Evolutionary conservation across 345 rosid genomes (phyloP), one percentile per base, ranked within the genome.

Genomic region (Salix suchowensis): DNA sequence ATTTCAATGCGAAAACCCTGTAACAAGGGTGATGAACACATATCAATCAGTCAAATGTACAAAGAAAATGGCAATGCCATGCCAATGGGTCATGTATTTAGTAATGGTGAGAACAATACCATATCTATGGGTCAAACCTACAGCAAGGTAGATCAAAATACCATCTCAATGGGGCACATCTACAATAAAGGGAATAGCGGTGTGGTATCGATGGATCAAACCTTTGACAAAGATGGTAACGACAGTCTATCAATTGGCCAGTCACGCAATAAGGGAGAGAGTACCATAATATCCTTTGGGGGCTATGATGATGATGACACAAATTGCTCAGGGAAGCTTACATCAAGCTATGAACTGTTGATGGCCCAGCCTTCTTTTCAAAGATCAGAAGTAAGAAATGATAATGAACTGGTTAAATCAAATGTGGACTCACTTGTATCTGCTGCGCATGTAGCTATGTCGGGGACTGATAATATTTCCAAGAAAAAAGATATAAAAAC

Each of bases 231-330:
- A 66, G 81, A 75, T 21, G 86, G 85, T 21, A 76, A 62, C 68
- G 74, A 61, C 65, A 81, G 40, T 78, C 40, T 82, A 58, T 76
- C 85, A 13, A 60, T 82, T 48, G 78, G 78, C 62, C 90, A 81
- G 68, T 80, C 87, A 44, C 88, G 67, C 82, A 42, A 42, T 39
- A 76, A 62, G 64, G 89, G 94, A 39, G 88, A 88, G 80, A 86
- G 90, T 78, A 86, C 89, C 60, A 90, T 90, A 15, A 90, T 90
- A 71, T 88, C 90, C 52, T 88, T 90, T 81, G 94, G 94, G 74
- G 88, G 89, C 30, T 80, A 74, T 85, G 86, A 88, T 81, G 91
- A 82, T 34, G 89, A 83, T 71, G 88, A 77, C 75, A 72, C 84
- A 67, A 80, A 87, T 77, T 70, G 85, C 21, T 82, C 88, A 0